Evolutionary conservation across 768 basidiomycete species (phyloP).

Genomic region (Tricholoma bakamatsutake): DNA sequence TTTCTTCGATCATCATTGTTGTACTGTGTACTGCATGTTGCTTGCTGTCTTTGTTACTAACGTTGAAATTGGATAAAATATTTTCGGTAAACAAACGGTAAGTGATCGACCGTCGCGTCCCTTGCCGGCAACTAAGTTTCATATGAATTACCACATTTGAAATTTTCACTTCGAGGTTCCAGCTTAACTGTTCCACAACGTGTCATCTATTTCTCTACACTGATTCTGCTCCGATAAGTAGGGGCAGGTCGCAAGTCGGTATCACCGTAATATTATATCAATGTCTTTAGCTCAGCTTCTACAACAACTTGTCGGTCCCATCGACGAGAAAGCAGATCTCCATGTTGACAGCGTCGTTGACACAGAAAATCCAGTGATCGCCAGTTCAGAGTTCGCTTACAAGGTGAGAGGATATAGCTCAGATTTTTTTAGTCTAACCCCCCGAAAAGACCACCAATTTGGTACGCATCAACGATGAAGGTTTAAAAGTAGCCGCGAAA

Average conservation of each 20-base stretch:
- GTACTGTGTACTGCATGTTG: too few relatives aligned
- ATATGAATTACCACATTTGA: background rate
- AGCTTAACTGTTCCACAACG: background rate
- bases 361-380: constrained; percentile 51
- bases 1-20: too few relatives aligned
- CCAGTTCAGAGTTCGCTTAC: constrained; percentile 51
- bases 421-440: constrained; percentile 4
- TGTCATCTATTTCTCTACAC: too few relatives aligned
- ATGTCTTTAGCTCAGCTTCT: background rate
- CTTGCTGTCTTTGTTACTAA: too few relatives aligned
- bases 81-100: too few relatives aligned
- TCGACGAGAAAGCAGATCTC: constrained; percentile 24
- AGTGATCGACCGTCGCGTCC: too few relatives aligned
- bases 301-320: background rate
- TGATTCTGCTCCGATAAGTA: background rate
- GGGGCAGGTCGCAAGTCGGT: background rate
- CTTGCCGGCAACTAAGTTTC: constrained; percentile 1
- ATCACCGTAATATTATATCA: background rate
- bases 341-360: constrained; percentile 17
- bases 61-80: too few relatives aligned
- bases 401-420: constrained; percentile 32
- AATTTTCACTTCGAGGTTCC: background rate
- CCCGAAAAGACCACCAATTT: constrained; percentile 47
- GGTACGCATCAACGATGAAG: constrained; percentile 52
- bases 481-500: constrained; percentile 61